A percentile compares a stretch with the other conserved stretches of the same genome.
phyloP scores from a whole-genome alignment of 345 rosid genomes.

The Populus tremula region DNA sequence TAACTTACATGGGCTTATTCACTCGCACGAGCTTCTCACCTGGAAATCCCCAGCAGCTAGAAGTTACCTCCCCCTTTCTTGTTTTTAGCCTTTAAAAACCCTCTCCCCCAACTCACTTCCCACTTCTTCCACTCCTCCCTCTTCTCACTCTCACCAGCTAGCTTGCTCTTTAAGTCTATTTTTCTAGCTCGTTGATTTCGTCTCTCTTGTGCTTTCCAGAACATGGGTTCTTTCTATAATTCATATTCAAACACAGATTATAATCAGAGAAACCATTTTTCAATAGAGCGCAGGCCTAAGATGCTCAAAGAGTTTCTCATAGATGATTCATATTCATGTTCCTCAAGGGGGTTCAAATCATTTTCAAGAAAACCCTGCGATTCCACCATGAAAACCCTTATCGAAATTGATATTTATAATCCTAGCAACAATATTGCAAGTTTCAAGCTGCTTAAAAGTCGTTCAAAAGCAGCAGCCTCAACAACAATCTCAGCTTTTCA shows the following conservation, averaged over 20 bases:
- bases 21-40: constrained; percentile 38
- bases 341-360: constrained; percentile 43
- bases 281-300: constrained; percentile 31
- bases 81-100: constrained; percentile 2
- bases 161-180: constrained; percentile 5
- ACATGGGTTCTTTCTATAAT: constrained; percentile 16
- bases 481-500: constrained; percentile 38
- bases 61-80: constrained; percentile 57
- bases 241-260: constrained; percentile 7
- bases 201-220: not conserved
- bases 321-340: constrained; percentile 49
- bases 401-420: constrained; percentile 10
- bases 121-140: not conserved
- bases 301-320: constrained; percentile 84
- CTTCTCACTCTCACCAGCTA: not conserved
- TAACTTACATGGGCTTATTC: not conserved
- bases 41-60: constrained; percentile 59
- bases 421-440: constrained; percentile 2
- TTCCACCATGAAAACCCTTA: constrained; percentile 1
- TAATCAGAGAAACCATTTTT: constrained; percentile 20
- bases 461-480: constrained; percentile 39
- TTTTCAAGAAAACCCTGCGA: constrained; percentile 25
- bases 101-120: constrained; percentile 14
- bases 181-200: not conserved
- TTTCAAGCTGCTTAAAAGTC: constrained; percentile 34